Base-by-base conservation (phyloP, 73 alveolate genomes). In the Stentor coeruleus region DNA sequence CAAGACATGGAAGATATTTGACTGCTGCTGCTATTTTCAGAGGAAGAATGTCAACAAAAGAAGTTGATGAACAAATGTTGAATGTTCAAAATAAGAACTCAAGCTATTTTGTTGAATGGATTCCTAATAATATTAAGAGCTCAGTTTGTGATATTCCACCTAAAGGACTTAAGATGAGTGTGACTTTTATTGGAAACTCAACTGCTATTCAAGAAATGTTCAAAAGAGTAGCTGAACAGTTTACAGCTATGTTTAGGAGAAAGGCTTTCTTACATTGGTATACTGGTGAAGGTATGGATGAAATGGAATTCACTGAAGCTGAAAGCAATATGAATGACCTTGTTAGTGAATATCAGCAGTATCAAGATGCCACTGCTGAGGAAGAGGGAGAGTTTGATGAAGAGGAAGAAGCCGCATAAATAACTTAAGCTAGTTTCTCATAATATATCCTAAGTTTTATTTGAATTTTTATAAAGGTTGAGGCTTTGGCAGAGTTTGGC, bases 201-300 rank as follows among this genome's bases (percentile, higher is more conserved):
- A 93, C 98, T 79, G 97, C 96, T 59, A 93, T 93, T 91, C 95
- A 94, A 91, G 99, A 94, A 88, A 94, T 94, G 99, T 94, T 94
- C 99, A 95, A 95, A 95, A 90, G 98, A 87, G 97, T 96, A 74
- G 99, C 98, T 59, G 98, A 94, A 90, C 96, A 97, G 86, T 97
- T 97, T 97, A 94, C 98, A 76, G 96, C 97, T 58, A 94, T 97
- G 99, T 97, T 97, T 93, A 91, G 98, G 85, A 90, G 99, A 84
- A 94, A 94, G 96, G 99, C 99, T 86, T 96, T 94, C 99, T 88
- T 97, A 82, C 99, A 96, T 85, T 93, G 99, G 98, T 88, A 92
- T 94, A 94, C 99, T 84, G 96, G 96, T 55, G 97, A 92, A 82
- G 99, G 99, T 40, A 93, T 93, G 98, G 99, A 95, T 91, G 99